A percentile compares a stretch with the other conserved stretches of the same genome.
Evolutionary conservation across 1,284 basidiomycete species (phyloP).

Genomic region (Hemileia vastatrix): DNA sequence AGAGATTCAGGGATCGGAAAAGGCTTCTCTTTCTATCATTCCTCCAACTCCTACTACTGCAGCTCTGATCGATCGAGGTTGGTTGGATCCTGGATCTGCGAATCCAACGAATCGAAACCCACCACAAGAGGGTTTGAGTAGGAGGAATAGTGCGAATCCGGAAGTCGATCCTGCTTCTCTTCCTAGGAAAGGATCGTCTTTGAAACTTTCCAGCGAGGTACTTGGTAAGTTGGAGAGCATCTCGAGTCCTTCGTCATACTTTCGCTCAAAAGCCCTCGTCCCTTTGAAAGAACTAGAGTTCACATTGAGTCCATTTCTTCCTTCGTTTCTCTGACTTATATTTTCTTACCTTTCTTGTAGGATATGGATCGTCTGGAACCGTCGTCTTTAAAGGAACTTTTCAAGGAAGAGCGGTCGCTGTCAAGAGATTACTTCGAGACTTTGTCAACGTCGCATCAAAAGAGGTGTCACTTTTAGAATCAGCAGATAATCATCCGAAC

Average conservation of each 20-base stretch:
- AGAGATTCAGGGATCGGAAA: not conserved
- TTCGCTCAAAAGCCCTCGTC: too few relatives aligned
- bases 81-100: not conserved
- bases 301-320: not conserved
- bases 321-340: not conserved
- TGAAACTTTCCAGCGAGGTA: constrained; percentile 38
- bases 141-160: not conserved
- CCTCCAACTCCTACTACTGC: not conserved
- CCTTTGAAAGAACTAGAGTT: not conserved
- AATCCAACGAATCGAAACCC: not conserved
- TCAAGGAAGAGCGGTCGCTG: constrained; percentile 89
- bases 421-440: constrained; percentile 87
- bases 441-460: constrained; percentile 88
- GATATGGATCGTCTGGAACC: constrained; percentile 90
- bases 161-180: not conserved
- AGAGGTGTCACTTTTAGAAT: constrained; percentile 86
- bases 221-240: constrained; percentile 25
- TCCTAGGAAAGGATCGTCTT: constrained; percentile 22
- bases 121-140: not conserved
- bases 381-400: constrained; percentile 87
- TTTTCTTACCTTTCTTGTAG: constrained; percentile 48
- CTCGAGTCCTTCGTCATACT: too few relatives aligned
- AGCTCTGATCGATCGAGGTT: not conserved
- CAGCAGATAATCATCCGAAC: constrained; percentile 94
- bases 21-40: not conserved